Base-by-base conservation (phyloP, 179 eudicot species). In the Spergularia azorica region DNA sequence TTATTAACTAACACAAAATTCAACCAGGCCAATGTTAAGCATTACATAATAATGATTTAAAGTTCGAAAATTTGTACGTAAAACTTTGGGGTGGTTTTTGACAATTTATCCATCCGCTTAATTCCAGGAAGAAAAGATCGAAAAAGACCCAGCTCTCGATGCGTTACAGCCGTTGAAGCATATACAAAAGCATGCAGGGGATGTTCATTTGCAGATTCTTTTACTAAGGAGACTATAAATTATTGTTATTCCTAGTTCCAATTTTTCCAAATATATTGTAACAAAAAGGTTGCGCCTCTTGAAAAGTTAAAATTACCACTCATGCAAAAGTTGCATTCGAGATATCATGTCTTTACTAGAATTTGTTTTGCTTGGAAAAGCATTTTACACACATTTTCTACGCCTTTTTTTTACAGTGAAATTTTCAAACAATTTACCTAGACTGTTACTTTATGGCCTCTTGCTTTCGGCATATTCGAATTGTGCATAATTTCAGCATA, bases 241-340 rank as follows among this genome's bases (percentile, higher is more conserved):
- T 67, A 67, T 46, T 75, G 32, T 26, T 26, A 75, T 63, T 66
- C 48, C 48, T 43, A 43, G 48, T n/a, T n/a, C n/a, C n/a, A n/a
- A n/a, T n/a, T n/a, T n/a, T 80, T 79, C 74, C 78, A 79, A 79
- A 67, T n/a, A 67, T 60, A 67, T 8, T 59, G 20, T 67, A 71
- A 41, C 39, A 16, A 17, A 78, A 71, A 63, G 9, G 80, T 55
- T 21, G 50, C 18, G 16, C 16, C 63, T 3, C 72, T 60, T 50
- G 14, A 72, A 72, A 57, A 56, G 64, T 18, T 54, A 5, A 57
- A 69, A 75, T 43, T 1, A 70, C 13, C 5, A 67, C 60, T 48
- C 15, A 9, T 63, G 48, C 55, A 74, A 73, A 73, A 60, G 56
- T 46, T 73, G 1, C 46, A 18, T 20, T 41, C 20, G 14, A 43